Evolutionary conservation across 176 grass and related monocot genomes (phyloP).

Genomic region (Lolium perenne): DNA sequence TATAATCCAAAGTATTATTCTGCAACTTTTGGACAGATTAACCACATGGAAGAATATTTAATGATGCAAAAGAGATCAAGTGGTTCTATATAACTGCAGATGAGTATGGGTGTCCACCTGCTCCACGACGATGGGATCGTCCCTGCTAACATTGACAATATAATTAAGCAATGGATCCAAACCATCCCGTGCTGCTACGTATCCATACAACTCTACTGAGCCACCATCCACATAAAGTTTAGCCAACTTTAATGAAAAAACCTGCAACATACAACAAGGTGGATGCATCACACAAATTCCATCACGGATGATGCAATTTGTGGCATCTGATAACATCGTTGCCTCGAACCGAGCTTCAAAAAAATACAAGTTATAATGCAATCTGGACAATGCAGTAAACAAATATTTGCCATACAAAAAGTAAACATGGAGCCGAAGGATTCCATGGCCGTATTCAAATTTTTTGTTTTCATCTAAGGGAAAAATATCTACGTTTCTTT

Average conservation of each 20-base stretch:
- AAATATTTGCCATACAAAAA: neutral
- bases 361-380: neutral
- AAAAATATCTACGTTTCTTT: neutral
- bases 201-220: constrained; percentile 15
- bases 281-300: neutral
- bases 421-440: neutral
- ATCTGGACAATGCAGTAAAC: neutral
- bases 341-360: neutral
- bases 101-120: neutral
- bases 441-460: neutral
- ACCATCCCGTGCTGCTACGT: neutral
- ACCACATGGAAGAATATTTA: too few species aligned
- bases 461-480: neutral
- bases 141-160: constrained; percentile 7
- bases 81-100: neutral
- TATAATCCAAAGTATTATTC: too few species aligned
- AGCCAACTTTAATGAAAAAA: neutral
- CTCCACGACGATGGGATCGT: constrained; percentile 5
- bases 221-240: neutral
- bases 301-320: neutral
- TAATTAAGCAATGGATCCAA: constrained; percentile 4
- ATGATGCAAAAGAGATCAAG: too few species aligned
- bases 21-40: too few species aligned
- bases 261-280: neutral
- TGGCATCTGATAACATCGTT: neutral